These are phyloP conservation scores for Spergularia azorica DNA, from an alignment of 179 eudicot species.

Conservation along the genomic window DNA sequence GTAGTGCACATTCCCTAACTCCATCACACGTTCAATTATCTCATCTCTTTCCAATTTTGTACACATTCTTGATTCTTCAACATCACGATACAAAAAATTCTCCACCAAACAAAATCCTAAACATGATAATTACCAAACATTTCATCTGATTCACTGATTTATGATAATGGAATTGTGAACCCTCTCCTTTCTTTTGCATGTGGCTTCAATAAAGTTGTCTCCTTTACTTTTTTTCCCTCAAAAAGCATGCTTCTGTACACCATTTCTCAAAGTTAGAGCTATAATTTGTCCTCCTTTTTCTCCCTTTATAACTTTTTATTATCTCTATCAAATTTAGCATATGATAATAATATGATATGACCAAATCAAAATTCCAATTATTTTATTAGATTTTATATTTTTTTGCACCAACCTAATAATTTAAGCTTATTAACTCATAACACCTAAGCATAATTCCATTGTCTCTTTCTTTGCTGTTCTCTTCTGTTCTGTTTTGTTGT, in stretches of 20 bases:
- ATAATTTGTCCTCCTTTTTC: conserved; percentile 19
- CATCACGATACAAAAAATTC: background rate
- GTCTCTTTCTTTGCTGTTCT: background rate
- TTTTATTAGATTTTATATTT: conserved; percentile 2
- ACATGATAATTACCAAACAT: conserved; percentile 12
- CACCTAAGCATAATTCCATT: background rate
- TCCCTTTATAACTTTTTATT: background rate
- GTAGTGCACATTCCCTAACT: background rate
- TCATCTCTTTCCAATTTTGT: background rate
- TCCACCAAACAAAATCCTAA: conserved; percentile 14
- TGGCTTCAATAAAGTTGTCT: conserved; percentile 29
- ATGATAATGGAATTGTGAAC: conserved; percentile 13
- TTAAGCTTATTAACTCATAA: background rate
- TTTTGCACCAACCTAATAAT: background rate
- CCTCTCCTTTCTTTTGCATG: conserved; percentile 28
- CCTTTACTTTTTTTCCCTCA: conserved; percentile 25
- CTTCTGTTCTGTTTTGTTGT: background rate
- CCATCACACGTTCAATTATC: conserved; percentile 3
- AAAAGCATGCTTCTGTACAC: conserved; percentile 29
- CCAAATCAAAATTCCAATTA: conserved; percentile 1
- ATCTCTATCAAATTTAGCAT: background rate
- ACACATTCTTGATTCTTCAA: background rate
- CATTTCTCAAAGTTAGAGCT: conserved; percentile 22
- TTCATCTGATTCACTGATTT: conserved; percentile 24
- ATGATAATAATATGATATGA: background rate